Evolutionary conservation across 345 rosid species (phyloP).

Genomic region (Populus deltoides): DNA sequence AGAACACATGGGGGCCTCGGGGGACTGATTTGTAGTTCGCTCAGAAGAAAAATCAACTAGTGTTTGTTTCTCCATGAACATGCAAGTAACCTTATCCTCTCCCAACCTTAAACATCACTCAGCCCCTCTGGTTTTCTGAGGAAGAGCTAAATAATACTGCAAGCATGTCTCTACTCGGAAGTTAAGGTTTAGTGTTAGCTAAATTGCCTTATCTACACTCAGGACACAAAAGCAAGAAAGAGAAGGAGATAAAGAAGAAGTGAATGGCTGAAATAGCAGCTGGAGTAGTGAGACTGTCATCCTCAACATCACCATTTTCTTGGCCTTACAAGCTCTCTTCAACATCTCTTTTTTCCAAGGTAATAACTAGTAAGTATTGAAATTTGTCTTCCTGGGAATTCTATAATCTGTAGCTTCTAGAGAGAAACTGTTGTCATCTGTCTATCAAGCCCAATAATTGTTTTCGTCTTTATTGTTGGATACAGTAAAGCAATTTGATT

Average conservation of each 20-base stretch:
- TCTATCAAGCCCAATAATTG: not conserved
- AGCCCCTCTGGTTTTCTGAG: too few relatives aligned
- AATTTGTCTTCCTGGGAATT: not conserved
- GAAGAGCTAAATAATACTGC: too few relatives aligned
- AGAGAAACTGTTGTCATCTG: not conserved
- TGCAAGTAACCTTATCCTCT: too few relatives aligned
- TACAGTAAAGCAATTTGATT: not conserved
- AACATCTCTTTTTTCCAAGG: conserved; percentile 9
- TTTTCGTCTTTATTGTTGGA: not conserved
- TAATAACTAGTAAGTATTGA: not conserved
- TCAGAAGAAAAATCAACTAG: too few relatives aligned
- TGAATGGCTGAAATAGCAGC: conserved; percentile 22
- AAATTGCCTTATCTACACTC: not conserved
- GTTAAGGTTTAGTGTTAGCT: too few relatives aligned
- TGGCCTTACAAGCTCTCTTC: conserved; percentile 11
- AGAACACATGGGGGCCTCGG: too few relatives aligned
- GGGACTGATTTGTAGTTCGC: too few relatives aligned
- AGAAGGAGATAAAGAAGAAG: not conserved
- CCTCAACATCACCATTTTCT: not conserved
- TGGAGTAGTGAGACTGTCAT: not conserved
- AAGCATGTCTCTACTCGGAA: too few relatives aligned
- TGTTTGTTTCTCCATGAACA: too few relatives aligned
- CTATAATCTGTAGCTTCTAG: too few relatives aligned
- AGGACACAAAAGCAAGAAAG: not conserved
- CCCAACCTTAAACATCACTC: too few relatives aligned